Evolutionary conservation across 1,284 basidiomycete genomes (phyloP).

Genomic region (Flammula alnicola): DNA sequence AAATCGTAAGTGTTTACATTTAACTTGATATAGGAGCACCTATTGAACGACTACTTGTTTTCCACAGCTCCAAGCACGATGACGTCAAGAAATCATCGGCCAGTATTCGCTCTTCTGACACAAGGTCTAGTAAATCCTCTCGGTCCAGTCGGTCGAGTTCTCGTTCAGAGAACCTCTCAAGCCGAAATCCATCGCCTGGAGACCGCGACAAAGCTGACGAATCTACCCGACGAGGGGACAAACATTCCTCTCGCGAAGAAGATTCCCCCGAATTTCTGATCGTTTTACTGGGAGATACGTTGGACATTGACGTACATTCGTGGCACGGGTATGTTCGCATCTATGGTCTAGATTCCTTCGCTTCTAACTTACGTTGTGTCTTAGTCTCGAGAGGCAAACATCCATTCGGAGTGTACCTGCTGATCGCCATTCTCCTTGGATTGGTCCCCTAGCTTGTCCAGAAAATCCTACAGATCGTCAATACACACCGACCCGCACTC

Average conservation of each 20-base stretch:
- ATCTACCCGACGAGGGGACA: slow-evolving; percentile 4
- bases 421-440: slow-evolving; percentile 41
- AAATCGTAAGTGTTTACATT: slow-evolving; percentile 11
- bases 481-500: slow-evolving; percentile 18
- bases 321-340: slow-evolving; percentile 43
- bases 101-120: slow-evolving; percentile 29
- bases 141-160: slow-evolving; percentile 30
- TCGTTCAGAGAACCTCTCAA: slow-evolving; percentile 18
- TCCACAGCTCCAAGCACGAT: slow-evolving; percentile 16
- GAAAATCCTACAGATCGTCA: slow-evolving; percentile 28
- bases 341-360: neutral
- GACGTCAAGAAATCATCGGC: slow-evolving; percentile 22
- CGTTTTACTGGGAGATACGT: slow-evolving; percentile 40
- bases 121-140: slow-evolving; percentile 31
- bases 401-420: slow-evolving; percentile 32
- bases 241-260: slow-evolving; percentile 20
- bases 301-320: slow-evolving; percentile 35
- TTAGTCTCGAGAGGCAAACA: slow-evolving; percentile 36
- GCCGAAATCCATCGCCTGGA: slow-evolving; percentile 18
- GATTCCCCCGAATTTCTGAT: slow-evolving; percentile 39
- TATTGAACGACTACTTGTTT: neutral
- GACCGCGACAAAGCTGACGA: slow-evolving; percentile 15
- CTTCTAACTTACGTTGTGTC: slow-evolving; percentile 2
- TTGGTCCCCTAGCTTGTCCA: slow-evolving; percentile 37
- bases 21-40: too few species aligned